Evolutionary conservation across 495 filamentous ascomycete genomes (phyloP).

Genomic region (Cryomyces minteri): DNA sequence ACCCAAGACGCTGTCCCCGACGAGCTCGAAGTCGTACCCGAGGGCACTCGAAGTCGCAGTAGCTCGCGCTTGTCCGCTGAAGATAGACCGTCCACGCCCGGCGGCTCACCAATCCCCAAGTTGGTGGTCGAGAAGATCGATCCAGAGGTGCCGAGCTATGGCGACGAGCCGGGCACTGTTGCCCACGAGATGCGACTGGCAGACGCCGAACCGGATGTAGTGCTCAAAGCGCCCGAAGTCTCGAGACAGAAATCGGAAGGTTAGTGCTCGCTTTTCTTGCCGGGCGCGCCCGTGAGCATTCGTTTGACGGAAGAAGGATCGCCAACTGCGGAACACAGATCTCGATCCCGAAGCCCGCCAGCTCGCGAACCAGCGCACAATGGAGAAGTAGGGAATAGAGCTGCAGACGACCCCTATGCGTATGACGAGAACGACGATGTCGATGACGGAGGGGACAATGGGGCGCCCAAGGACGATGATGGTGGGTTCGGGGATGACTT

Average conservation of each 20-base stretch:
- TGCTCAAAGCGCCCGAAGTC: conserved; percentile 30
- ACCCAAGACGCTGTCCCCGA: conserved; percentile 45
- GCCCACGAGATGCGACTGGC: conserved; percentile 56
- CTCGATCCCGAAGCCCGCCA: conserved; percentile 10
- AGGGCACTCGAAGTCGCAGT: conserved; percentile 31
- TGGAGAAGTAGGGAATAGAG: too few species aligned
- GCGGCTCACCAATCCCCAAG: conserved; percentile 49
- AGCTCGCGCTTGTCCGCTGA: conserved; percentile 20
- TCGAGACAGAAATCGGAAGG: conserved; percentile 28
- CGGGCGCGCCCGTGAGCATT: conserved; percentile 12
- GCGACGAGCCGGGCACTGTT: conserved; percentile 71
- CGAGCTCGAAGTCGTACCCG: conserved; percentile 41
- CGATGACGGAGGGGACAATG: conserved; percentile 22
- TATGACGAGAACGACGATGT: conserved; percentile 19
- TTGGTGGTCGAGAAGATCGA: conserved; percentile 74
- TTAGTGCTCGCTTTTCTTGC: conserved; percentile 24
- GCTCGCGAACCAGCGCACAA: too few species aligned
- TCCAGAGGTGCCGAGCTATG: conserved; percentile 45
- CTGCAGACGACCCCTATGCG: neutral
- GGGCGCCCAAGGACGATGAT: conserved; percentile 21
- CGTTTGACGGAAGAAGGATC: conserved; percentile 41
- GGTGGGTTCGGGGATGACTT: conserved; percentile 68
- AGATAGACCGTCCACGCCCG: conserved; percentile 27
- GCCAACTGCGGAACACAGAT: conserved; percentile 21
- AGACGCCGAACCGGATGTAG: conserved; percentile 69